Evolutionary conservation across 257 asterid species (phyloP).

Genomic region (Plectranthus barbatus): DNA sequence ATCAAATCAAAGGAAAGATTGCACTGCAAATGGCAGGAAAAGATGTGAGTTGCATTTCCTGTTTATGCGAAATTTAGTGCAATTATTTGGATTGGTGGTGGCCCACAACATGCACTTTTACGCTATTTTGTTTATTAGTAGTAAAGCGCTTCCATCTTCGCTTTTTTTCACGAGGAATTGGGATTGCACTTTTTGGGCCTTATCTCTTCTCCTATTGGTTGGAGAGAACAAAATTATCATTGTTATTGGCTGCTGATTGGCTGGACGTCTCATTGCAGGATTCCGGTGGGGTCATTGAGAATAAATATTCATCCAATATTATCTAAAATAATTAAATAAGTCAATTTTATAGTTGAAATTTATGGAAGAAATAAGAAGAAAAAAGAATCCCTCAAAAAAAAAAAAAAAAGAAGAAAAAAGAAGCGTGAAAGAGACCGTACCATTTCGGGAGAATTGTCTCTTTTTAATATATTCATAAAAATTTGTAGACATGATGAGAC

Average conservation of each 20-base stretch:
- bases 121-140: constrained; percentile 15
- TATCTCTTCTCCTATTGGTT: constrained; percentile 60
- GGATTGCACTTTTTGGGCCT: constrained; percentile 32
- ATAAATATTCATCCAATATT: constrained; percentile 23
- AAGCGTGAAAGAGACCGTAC: constrained; percentile 29
- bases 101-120: constrained; percentile 65
- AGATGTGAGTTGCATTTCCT: not conserved
- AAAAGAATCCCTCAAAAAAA: too few relatives aligned
- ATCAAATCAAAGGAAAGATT: constrained; percentile 15
- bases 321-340: constrained; percentile 13
- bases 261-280: constrained; percentile 36
- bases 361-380: too few relatives aligned
- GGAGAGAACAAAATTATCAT: constrained; percentile 26
- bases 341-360: not conserved
- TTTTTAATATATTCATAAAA: too few relatives aligned
- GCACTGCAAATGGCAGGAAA: constrained; percentile 7
- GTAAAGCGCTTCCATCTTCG: constrained; percentile 17
- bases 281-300: constrained; percentile 45
- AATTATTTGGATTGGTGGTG: constrained; percentile 37
- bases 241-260: constrained; percentile 44
- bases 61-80: constrained; percentile 22
- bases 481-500: too few relatives aligned
- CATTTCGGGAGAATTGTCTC: constrained; percentile 31
- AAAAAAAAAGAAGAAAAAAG: not conserved
- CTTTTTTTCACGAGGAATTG: constrained; percentile 15